phyloP scores from a whole-genome alignment of 2,329 filamentous ascomycete genomes.

The Zymoseptoria brevis region DNA sequence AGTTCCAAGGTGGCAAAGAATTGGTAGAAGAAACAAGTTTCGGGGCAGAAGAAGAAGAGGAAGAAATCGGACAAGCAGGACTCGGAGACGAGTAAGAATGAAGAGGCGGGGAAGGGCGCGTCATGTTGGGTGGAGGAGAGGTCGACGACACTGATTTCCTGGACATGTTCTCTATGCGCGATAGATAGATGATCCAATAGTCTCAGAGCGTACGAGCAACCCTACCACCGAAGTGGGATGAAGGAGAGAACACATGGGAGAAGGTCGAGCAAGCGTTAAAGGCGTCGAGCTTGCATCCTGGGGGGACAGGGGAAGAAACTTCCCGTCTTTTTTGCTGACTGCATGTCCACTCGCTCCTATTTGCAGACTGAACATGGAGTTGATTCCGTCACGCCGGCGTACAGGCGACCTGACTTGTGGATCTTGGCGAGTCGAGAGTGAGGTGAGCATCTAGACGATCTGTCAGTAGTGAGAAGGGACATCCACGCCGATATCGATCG shows the following conservation, averaged over 20 bases:
- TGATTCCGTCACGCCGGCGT: too few relatives aligned
- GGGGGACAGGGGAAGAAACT: too few relatives aligned
- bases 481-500: too few relatives aligned
- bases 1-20: slow-evolving; percentile 20
- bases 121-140: neutral
- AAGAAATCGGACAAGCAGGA: slow-evolving; percentile 2
- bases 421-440: too few relatives aligned
- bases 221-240: slow-evolving; percentile 1
- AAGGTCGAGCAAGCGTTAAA: too few relatives aligned
- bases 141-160: slow-evolving; percentile 1
- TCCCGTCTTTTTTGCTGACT: too few relatives aligned
- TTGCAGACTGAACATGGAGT: too few relatives aligned
- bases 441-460: too few relatives aligned
- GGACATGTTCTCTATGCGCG: neutral
- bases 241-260: neutral
- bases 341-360: too few relatives aligned
- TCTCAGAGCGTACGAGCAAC: neutral
- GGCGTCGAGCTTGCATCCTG: too few relatives aligned
- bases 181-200: neutral
- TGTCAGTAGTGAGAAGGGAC: too few relatives aligned
- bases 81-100: slow-evolving; percentile 6
- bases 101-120: slow-evolving; percentile 4
- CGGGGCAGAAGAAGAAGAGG: neutral
- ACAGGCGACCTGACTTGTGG: too few relatives aligned
- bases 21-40: neutral